Percentiles rank a stretch among this genome's conserved stretches.
phyloP scores from a whole-genome alignment of 495 filamentous ascomycete species.

The Echria macrotheca region DNA sequence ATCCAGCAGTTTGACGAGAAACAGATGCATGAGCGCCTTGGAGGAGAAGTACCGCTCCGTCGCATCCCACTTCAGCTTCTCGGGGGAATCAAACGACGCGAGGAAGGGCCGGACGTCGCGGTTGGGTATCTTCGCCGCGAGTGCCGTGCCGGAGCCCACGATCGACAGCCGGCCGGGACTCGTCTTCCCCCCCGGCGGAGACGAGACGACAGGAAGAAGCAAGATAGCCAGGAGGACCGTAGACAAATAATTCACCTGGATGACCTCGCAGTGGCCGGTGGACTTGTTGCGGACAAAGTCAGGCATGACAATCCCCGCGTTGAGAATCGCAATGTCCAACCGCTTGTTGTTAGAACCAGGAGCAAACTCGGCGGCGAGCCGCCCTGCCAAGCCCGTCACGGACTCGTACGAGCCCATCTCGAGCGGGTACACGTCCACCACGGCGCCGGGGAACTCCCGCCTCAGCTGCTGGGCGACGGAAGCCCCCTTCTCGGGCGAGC shows the following conservation, averaged over 20 bases:
- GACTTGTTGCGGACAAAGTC: constrained; percentile 13
- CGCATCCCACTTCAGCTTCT: constrained; percentile 12
- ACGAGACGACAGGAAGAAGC: constrained; percentile 29
- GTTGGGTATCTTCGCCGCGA: not conserved
- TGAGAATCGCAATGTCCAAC: constrained; percentile 46
- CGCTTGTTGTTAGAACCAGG: constrained; percentile 9
- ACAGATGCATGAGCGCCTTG: constrained; percentile 37
- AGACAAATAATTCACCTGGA: constrained; percentile 50
- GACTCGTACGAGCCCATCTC: constrained; percentile 45
- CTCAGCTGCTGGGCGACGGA: constrained; percentile 6
- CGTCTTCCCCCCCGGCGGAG: constrained; percentile 22
- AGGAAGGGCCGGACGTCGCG: constrained; percentile 21
- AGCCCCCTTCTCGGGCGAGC: constrained; percentile 15
- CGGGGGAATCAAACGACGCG: constrained; percentile 27
- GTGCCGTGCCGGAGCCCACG: not conserved
- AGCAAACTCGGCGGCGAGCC: constrained; percentile 24
- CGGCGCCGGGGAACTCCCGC: constrained; percentile 1
- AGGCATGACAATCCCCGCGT: constrained; percentile 34
- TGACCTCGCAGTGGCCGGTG: constrained; percentile 36
- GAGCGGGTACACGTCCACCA: constrained; percentile 48
- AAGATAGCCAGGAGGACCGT: constrained; percentile 37
- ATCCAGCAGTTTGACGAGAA: constrained; percentile 27
- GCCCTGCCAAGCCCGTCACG: constrained; percentile 35
- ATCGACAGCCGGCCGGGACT: not conserved
- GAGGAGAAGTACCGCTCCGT: constrained; percentile 23